Conservation (phyloP, 352 stramenopile species). For the Phytopythium chamaehyphon region DNA sequence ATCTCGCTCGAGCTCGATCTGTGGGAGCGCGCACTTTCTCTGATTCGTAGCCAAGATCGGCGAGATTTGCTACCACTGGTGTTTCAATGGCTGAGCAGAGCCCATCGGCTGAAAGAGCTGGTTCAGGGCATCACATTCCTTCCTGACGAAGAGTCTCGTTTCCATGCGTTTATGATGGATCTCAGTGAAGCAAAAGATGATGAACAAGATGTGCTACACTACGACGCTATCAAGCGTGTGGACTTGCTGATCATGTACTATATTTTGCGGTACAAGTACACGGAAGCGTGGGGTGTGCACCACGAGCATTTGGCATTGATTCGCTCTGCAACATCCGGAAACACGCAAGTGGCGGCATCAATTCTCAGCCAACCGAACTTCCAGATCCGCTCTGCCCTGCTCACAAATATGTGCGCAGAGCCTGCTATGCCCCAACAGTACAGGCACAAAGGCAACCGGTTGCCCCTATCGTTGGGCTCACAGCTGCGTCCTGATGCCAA, state of each 20-base stretch:
- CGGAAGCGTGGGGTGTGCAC: constrained; percentile 69
- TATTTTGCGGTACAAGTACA: constrained; percentile 68
- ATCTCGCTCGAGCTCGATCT: constrained; percentile 70
- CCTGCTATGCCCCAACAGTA: constrained; percentile 28
- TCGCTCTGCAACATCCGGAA: constrained; percentile 47
- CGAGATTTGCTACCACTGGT: constrained; percentile 56
- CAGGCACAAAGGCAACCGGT: constrained; percentile 17
- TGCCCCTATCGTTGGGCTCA: background rate
- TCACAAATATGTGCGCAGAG: constrained; percentile 68
- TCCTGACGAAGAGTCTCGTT: constrained; percentile 44
- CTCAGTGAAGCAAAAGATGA: constrained; percentile 34
- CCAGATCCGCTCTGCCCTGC: constrained; percentile 46
- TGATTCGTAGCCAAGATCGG: constrained; percentile 55
- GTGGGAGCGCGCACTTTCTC: constrained; percentile 66
- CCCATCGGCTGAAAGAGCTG: constrained; percentile 66
- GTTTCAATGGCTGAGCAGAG: constrained; percentile 72
- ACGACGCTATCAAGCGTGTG: constrained; percentile 66
- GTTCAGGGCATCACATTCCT: constrained; percentile 59
- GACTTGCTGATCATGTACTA: constrained; percentile 86
- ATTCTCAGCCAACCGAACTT: constrained; percentile 64
- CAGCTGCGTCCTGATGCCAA: constrained; percentile 1
- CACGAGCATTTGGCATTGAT: constrained; percentile 74
- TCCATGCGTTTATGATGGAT: constrained; percentile 79
- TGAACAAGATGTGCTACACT: constrained; percentile 38
- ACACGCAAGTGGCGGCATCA: constrained; percentile 56